Conservation (phyloP, 1,139 yeast species). For the Ogataea hybrid region DNA sequence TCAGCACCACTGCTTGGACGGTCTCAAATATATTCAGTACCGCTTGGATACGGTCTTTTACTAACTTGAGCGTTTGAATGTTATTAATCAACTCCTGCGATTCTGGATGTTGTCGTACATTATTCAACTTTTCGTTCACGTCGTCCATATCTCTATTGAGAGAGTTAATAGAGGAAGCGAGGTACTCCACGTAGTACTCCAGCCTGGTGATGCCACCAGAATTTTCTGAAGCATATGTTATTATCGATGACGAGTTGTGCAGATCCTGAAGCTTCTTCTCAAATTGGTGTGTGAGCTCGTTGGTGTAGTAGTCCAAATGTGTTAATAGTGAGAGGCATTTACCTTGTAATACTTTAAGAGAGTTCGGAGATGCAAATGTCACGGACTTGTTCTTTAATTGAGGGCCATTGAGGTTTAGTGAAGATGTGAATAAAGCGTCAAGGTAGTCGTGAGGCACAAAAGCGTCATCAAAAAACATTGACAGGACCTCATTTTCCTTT, state of each 20-base stretch:
- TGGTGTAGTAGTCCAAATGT: constrained; percentile 61
- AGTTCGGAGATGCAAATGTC: constrained; percentile 28
- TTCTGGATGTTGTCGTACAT: constrained; percentile 14
- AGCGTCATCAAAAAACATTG: constrained; percentile 47
- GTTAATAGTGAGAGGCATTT: constrained; percentile 44
- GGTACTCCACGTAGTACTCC: constrained; percentile 60
- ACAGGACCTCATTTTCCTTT: constrained; percentile 34
- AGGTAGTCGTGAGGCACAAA: constrained; percentile 50
- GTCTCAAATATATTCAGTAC: constrained; percentile 47
- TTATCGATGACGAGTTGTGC: constrained; percentile 40
- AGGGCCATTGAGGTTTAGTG: constrained; percentile 21
- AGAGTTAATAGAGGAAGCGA: constrained; percentile 55
- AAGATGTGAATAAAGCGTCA: constrained; percentile 41
- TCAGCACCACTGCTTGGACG: constrained; percentile 36
- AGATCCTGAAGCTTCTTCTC: constrained; percentile 46
- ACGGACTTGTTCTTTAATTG: constrained; percentile 20
- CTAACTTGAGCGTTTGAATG: constrained; percentile 42
- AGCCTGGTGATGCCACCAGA: constrained; percentile 45
- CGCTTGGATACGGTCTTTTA: constrained; percentile 43
- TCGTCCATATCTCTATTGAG: constrained; percentile 48
- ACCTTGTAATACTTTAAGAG: constrained; percentile 36
- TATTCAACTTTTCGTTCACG: constrained; percentile 31
- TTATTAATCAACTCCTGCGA: constrained; percentile 35
- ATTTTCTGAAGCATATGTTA: constrained; percentile 31
- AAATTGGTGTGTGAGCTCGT: constrained; percentile 50